Evolutionary conservation across 345 rosid genomes (phyloP).

Genomic region (Luvunga scandens): DNA sequence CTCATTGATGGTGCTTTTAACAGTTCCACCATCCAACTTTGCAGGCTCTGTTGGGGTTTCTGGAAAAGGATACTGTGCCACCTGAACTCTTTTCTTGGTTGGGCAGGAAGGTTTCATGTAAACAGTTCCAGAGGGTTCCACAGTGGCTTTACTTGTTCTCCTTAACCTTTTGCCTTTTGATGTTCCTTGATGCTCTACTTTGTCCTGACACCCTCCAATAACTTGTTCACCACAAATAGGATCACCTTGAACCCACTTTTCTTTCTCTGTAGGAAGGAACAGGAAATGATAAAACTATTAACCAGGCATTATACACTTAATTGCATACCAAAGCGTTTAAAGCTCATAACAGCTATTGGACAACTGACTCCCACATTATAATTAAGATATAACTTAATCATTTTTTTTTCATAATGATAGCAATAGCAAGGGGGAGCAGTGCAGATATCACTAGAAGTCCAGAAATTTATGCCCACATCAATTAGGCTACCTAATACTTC

Average conservation of each 20-base stretch:
- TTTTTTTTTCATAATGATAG: background rate
- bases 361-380: background rate
- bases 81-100: conserved; percentile 86
- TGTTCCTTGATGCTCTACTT: conserved; percentile 15
- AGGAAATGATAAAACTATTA: background rate
- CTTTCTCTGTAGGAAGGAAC: conserved; percentile 36
- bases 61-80: conserved; percentile 48
- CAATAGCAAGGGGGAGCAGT: background rate
- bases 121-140: conserved; percentile 29
- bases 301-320: background rate
- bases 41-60: conserved; percentile 28
- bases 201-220: conserved; percentile 20
- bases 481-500: too few relatives aligned
- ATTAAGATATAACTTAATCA: background rate
- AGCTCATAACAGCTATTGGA: background rate
- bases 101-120: conserved; percentile 70
- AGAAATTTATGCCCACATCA: background rate
- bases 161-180: conserved; percentile 26
- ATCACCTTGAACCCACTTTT: conserved; percentile 25
- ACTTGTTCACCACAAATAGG: conserved; percentile 5
- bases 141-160: conserved; percentile 19
- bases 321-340: background rate
- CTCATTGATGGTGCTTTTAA: conserved; percentile 15
- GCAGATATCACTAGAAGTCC: background rate
- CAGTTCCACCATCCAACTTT: conserved; percentile 20